phyloP scores from a whole-genome alignment of 176 grass and related monocot species.

The Cenchrus fungigraminus region DNA sequence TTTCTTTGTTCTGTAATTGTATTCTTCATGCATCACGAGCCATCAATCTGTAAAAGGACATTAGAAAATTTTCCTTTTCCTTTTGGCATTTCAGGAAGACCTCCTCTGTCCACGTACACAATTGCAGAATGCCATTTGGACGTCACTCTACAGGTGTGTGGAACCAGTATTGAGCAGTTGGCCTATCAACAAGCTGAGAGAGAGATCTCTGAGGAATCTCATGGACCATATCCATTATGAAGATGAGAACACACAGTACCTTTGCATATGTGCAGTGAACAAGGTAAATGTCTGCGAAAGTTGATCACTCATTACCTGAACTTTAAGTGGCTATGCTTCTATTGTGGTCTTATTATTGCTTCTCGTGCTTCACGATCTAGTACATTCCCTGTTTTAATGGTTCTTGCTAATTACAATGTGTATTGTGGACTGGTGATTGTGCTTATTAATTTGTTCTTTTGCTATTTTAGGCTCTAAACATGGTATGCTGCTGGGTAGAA shows the following conservation, averaged over 20 bases:
- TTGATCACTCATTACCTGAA: no score
- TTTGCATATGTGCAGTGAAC: slow-evolving; percentile 58
- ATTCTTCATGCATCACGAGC: no score
- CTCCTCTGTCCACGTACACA: slow-evolving; percentile 52
- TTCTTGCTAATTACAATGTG: background rate
- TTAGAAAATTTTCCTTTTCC: no score
- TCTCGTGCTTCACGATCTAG: no score
- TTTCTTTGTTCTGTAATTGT: no score
- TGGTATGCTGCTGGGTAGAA: slow-evolving; percentile 75
- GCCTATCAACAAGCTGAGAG: slow-evolving; percentile 61
- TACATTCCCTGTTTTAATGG: no score
- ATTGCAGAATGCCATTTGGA: slow-evolving; percentile 68
- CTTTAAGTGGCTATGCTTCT: no score
- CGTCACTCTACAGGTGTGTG: slow-evolving; percentile 53
- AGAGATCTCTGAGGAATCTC: slow-evolving; percentile 41
- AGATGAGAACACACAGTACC: slow-evolving; percentile 66
- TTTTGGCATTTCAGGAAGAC: slow-evolving; percentile 52
- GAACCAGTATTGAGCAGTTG: slow-evolving; percentile 70
- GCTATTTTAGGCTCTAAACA: slow-evolving; percentile 64
- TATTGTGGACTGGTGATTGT: background rate
- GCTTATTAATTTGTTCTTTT: background rate
- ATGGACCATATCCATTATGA: slow-evolving; percentile 89
- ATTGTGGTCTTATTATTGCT: no score
- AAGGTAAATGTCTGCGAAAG: slow-evolving; percentile 41
- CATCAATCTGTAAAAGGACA: no score